Evolutionary conservation across 306 rosid genomes (phyloP).

Genomic region (Abrus pulchellus): DNA sequence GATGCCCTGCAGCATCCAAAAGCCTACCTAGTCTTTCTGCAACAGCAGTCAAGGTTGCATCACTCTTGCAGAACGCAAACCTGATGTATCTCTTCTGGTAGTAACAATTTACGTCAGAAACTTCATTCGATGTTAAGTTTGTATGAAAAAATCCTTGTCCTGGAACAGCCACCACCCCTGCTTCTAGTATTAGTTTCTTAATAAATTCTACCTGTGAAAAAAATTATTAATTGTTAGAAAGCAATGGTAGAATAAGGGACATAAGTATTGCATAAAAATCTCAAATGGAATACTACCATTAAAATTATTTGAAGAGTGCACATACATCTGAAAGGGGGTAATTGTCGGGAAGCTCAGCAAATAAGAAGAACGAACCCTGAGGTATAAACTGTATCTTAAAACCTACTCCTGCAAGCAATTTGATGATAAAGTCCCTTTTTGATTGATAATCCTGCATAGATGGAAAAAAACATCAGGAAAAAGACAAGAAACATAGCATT

Average conservation of each 20-base stretch:
- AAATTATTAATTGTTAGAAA: background rate
- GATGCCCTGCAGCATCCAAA: conserved; percentile 54
- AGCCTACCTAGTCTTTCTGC: conserved; percentile 64
- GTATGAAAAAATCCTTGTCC: conserved; percentile 79
- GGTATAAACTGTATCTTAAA: conserved; percentile 80
- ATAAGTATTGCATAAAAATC: background rate
- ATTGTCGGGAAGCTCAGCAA: conserved; percentile 79
- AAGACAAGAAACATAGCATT: conserved; percentile 8
- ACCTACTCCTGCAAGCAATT: conserved; percentile 68
- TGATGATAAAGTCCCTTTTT: conserved; percentile 72
- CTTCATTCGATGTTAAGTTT: conserved; percentile 49
- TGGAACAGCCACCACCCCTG: conserved; percentile 93
- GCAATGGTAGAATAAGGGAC: conserved; percentile 31
- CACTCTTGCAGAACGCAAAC: conserved; percentile 91
- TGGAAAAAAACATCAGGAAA: conserved; percentile 22
- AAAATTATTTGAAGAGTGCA: conserved; percentile 12
- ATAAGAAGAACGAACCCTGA: conserved; percentile 81
- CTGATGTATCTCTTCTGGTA: conserved; percentile 76
- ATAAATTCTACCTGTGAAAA: conserved; percentile 77
- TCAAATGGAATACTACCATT: conserved; percentile 1
- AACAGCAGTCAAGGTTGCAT: conserved; percentile 68
- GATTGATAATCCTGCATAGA: conserved; percentile 76
- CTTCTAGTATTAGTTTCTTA: conserved; percentile 68
- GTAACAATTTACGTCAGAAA: conserved; percentile 34
- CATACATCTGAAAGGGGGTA: conserved; percentile 78